Evolutionary conservation across 2,329 filamentous ascomycete species (phyloP), one percentile per base, ranked within the genome.

Genomic region (Phialophora tarda): DNA sequence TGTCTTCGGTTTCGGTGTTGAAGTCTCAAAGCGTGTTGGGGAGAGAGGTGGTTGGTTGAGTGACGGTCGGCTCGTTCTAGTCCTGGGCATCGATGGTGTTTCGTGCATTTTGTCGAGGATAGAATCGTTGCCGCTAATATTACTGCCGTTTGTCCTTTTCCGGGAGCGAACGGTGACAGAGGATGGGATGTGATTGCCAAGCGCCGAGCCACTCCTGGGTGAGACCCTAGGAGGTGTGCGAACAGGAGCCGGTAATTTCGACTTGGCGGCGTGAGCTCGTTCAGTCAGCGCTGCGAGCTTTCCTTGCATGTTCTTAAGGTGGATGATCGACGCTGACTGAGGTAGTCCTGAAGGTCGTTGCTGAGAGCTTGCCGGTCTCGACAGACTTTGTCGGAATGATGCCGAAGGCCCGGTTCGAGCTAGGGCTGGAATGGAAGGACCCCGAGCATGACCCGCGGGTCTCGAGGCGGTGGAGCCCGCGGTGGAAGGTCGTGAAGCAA

Each of bases 201-300:
- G 71, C 7, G 82, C 78, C 58, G 82, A 85, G 57, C 80, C 81
- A 65, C 80, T 82, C 57, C 91, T 86, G 24, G 93, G 92, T n/a
- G 93, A 96, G 4, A 86, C 85, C 56, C 89, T 88, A 21, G 93
- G 92, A 4, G 93, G 93, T 0, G 91, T 95, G 62, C 83, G 85
- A 7, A 87, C 84, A 2, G 93, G 92, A 1, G 90, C 92, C 2
- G 95, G 95, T 23, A 99, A 86, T 79, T 95, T 97, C 47, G 94
- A 97, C 72, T 93, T 89, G 21, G 90, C 95, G 26, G 90, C 92
- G 68, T 98, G 93, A 10, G 99, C 94, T 53, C 95, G 88, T 69
- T 95, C 92, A 78, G 98, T 95, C 68, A 99, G 88, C 72, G 92
- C 91, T 79, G 97, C 92, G 93, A 98, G 97, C 80, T 98, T 95